These are phyloP conservation scores for Phytophthora europaea DNA, from an alignment of 352 stramenopile genomes.

Conservation along the genomic window DNA sequence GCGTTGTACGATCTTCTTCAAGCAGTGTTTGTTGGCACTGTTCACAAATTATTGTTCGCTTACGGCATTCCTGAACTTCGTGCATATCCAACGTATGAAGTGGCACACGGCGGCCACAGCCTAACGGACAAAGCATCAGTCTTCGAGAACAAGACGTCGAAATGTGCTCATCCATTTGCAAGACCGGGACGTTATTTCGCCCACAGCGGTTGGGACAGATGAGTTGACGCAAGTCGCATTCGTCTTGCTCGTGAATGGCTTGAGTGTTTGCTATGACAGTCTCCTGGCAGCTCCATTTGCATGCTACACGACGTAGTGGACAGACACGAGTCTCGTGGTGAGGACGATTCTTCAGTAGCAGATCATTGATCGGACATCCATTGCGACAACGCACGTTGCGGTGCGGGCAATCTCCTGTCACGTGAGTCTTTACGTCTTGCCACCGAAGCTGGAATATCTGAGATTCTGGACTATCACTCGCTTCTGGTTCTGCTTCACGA, in stretches of 20 bases:
- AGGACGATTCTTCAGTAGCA: conserved; percentile 54
- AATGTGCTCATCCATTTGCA: conserved; percentile 55
- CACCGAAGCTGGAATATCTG: conserved; percentile 38
- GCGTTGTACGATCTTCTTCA: conserved; percentile 45
- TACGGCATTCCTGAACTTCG: conserved; percentile 47
- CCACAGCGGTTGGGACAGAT: conserved; percentile 70
- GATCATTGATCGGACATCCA: conserved; percentile 54
- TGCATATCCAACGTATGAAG: conserved; percentile 56
- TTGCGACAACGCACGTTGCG: conserved; percentile 78
- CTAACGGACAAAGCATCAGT: conserved; percentile 48
- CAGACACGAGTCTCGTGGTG: conserved; percentile 60
- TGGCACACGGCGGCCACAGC: conserved; percentile 65
- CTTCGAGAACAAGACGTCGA: conserved; percentile 41
- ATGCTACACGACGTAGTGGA: conserved; percentile 59
- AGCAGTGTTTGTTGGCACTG: conserved; percentile 46
- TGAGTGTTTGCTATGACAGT: conserved; percentile 53
- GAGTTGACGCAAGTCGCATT: conserved; percentile 62
- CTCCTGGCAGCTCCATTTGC: conserved; percentile 70
- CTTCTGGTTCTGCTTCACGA: neutral
- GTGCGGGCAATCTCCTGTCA: conserved; percentile 50
- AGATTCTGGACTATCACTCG: neutral
- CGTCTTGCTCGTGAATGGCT: conserved; percentile 55
- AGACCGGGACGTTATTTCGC: conserved; percentile 34
- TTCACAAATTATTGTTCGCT: conserved; percentile 48
- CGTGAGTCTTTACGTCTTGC: conserved; percentile 60